A percentile compares a stretch with the other conserved stretches of the same genome.
phyloP scores from a whole-genome alignment of 768 basidiomycete species.

The Termitomyces sp. region DNA sequence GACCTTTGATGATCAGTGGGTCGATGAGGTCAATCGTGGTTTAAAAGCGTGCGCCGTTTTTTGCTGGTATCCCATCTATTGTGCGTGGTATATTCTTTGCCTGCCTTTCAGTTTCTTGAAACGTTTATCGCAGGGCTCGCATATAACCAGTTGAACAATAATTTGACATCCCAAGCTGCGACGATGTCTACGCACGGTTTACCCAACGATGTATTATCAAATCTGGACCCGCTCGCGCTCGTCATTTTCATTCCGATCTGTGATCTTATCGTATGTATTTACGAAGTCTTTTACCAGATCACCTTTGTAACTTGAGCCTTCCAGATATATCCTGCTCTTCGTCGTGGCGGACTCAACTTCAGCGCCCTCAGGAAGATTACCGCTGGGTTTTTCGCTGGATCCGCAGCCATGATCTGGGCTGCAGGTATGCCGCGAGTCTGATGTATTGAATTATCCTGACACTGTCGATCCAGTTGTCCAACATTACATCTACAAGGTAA shows the following conservation, averaged over 20 bases:
- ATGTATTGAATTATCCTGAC: conserved; percentile 13
- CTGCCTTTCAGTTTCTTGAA: not conserved
- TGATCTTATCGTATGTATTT: conserved; percentile 45
- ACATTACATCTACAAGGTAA: conserved; percentile 77
- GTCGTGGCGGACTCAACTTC: conserved; percentile 51
- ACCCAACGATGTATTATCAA: conserved; percentile 77
- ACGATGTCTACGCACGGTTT: conserved; percentile 69
- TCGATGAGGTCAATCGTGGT: conserved; percentile 72
- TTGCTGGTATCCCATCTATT: conserved; percentile 67
- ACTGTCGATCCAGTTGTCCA: conserved; percentile 48
- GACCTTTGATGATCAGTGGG: conserved; percentile 76
- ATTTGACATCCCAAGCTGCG: conserved; percentile 76
- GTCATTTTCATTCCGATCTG: conserved; percentile 73
- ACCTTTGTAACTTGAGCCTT: not conserved
- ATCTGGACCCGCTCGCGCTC: conserved; percentile 73
- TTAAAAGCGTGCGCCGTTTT: conserved; percentile 69
- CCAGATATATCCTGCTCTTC: conserved; percentile 56
- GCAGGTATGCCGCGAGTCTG: conserved; percentile 38
- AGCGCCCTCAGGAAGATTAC: conserved; percentile 58
- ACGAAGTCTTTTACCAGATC: not conserved
- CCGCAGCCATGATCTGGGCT: conserved; percentile 67
- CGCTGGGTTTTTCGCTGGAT: conserved; percentile 52
- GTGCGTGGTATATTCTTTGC: conserved; percentile 30
- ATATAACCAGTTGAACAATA: conserved; percentile 78
- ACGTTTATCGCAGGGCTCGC: conserved; percentile 51